These are phyloP conservation scores for Ophiostoma sp. DNA, from an alignment of 2,329 filamentous ascomycete genomes.

Conservation along the genomic window DNA sequence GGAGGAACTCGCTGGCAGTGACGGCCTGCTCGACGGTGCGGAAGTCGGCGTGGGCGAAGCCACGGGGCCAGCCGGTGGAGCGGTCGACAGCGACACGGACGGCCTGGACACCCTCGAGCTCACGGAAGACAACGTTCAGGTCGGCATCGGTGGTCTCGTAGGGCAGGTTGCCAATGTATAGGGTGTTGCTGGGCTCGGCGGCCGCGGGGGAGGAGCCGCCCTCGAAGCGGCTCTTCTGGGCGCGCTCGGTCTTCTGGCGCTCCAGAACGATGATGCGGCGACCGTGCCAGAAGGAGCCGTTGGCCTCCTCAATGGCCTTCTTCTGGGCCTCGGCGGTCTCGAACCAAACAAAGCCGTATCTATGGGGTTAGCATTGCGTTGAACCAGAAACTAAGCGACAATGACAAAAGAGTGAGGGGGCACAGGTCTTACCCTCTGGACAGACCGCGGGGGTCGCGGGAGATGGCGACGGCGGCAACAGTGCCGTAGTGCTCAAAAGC, in stretches of 20 bases:
- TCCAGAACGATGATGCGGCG: constrained; percentile 32
- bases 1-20: constrained; percentile 52
- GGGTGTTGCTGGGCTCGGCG: constrained; percentile 30
- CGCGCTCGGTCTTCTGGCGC: constrained; percentile 21
- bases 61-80: constrained; percentile 70
- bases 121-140: constrained; percentile 69
- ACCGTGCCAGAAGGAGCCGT: constrained; percentile 38
- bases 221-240: background rate
- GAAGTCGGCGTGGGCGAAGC: constrained; percentile 83
- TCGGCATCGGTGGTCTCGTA: constrained; percentile 82
- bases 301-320: constrained; percentile 30
- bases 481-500: constrained; percentile 34
- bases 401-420: background rate
- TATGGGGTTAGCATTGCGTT: constrained; percentile 19
- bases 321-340: constrained; percentile 26
- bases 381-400: no score
- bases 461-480: constrained; percentile 29
- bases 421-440: constrained; percentile 33
- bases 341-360: constrained; percentile 36
- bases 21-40: constrained; percentile 59
- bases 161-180: constrained; percentile 82
- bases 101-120: constrained; percentile 63
- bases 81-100: constrained; percentile 80
- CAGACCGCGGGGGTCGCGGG: constrained; percentile 34
- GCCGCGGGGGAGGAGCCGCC: constrained; percentile 23